phyloP scores from a whole-genome alignment of 805 yeast species.

The Schwanniomyces yamadae region DNA sequence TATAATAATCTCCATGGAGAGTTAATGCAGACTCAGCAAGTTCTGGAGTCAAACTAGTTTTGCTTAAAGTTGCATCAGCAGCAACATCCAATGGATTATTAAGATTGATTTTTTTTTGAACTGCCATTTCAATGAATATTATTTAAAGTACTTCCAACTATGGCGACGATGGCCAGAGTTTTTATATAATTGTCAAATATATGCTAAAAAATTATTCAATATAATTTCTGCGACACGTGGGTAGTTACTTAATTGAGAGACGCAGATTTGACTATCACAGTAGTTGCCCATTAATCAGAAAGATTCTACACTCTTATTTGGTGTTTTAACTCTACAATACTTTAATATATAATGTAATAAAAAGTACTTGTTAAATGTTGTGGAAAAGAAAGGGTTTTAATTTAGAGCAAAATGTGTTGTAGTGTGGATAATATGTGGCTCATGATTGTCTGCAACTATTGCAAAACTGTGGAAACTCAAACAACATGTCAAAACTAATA shows the following conservation, averaged over 20 bases:
- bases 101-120: conserved; percentile 53
- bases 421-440: too few species aligned
- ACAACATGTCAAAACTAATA: too few species aligned
- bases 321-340: too few species aligned
- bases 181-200: background rate
- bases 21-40: conserved; percentile 59
- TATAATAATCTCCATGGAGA: conserved; percentile 60
- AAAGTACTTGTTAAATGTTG: too few species aligned
- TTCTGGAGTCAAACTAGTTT: conserved; percentile 53
- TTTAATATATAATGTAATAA: too few species aligned
- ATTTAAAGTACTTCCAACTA: background rate
- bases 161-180: background rate
- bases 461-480: too few species aligned
- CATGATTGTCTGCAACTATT: too few species aligned
- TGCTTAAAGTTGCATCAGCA: conserved; percentile 52
- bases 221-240: conserved; percentile 9
- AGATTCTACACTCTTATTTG: too few species aligned
- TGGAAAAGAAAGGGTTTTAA: too few species aligned
- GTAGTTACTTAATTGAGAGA: conserved; percentile 6
- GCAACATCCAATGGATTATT: conserved; percentile 53
- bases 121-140: conserved; percentile 23
- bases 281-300: too few species aligned
- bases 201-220: conserved; percentile 3
- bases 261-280: too few species aligned
- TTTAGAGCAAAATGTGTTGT: too few species aligned